phyloP scores from a whole-genome alignment of 805 yeast species.

The Candida piceae region DNA sequence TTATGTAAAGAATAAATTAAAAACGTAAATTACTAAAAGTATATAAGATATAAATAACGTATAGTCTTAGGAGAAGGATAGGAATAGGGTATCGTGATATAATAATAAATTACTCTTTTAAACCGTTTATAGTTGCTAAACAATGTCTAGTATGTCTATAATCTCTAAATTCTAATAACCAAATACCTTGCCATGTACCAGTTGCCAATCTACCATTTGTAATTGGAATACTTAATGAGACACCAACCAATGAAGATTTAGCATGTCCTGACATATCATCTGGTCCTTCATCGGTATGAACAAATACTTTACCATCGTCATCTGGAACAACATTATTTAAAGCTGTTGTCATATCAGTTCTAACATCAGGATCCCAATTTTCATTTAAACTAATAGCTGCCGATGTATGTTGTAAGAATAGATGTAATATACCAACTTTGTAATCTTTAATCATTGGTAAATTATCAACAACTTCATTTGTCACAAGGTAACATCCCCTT shows the following conservation, averaged over 20 bases:
- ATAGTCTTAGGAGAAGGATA: too few species aligned
- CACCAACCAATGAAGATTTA: constrained; percentile 59
- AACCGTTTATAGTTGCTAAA: constrained; percentile 71
- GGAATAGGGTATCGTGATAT: too few species aligned
- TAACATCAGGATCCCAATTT: constrained; percentile 75
- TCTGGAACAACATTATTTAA: constrained; percentile 69
- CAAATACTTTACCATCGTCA: constrained; percentile 41
- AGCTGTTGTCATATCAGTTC: constrained; percentile 60
- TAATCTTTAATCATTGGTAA: constrained; percentile 57
- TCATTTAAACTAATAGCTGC: constrained; percentile 76
- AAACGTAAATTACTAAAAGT: too few species aligned
- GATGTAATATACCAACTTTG: constrained; percentile 57
- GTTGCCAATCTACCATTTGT: constrained; percentile 59
- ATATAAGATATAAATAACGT: too few species aligned
- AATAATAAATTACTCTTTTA: constrained; percentile 23
- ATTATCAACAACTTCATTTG: constrained; percentile 53
- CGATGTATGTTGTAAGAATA: constrained; percentile 75
- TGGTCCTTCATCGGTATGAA: constrained; percentile 71
- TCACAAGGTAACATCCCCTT: constrained; percentile 67
- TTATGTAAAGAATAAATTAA: too few species aligned
- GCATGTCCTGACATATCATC: constrained; percentile 87
- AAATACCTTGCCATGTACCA: constrained; percentile 87
- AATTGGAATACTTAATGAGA: constrained; percentile 62
- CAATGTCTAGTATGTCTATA: constrained; percentile 59
- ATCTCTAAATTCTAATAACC: constrained; percentile 67